phyloP scores from a whole-genome alignment of 2,329 filamentous ascomycete genomes.

The Verticillium zaregamsianum region DNA sequence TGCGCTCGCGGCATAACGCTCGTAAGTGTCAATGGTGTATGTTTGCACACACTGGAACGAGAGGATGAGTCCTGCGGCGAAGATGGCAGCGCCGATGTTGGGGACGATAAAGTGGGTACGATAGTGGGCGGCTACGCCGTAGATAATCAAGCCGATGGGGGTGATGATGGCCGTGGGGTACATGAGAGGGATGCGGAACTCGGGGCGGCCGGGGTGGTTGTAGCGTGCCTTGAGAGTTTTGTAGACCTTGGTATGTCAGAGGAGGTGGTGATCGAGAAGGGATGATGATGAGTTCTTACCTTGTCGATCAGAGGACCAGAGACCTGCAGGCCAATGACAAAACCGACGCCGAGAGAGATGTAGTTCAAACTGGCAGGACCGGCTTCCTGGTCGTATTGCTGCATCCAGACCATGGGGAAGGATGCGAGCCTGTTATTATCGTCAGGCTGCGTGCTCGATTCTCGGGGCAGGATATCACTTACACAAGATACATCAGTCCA shows the following conservation, averaged over 20 bases:
- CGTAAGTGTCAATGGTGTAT: conserved; percentile 37
- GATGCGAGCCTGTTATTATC: conserved; percentile 36
- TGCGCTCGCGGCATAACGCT: conserved; percentile 12
- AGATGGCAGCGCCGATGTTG: conserved; percentile 48
- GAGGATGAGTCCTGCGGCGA: conserved; percentile 47
- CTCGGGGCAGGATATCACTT: conserved; percentile 3
- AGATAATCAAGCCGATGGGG: conserved; percentile 44
- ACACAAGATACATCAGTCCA: conserved; percentile 49
- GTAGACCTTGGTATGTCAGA: conserved; percentile 18
- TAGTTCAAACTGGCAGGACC: conserved; percentile 47
- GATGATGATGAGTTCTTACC: conserved; percentile 9
- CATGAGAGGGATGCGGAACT: conserved; percentile 30
- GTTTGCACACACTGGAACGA: conserved; percentile 55
- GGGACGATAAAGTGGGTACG: conserved; percentile 47
- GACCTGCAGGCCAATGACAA: conserved; percentile 51
- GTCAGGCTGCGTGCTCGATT: background rate
- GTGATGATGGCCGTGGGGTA: conserved; percentile 33
- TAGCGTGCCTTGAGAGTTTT: conserved; percentile 17
- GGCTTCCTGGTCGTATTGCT: conserved; percentile 41
- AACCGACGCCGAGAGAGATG: conserved; percentile 46
- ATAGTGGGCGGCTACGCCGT: conserved; percentile 40
- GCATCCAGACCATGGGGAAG: conserved; percentile 43
- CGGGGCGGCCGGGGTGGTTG: conserved; percentile 23
- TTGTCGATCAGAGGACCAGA: conserved; percentile 37
- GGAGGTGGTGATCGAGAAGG: background rate